Evolutionary conservation across 2,329 filamentous ascomycete genomes (phyloP), one percentile per base, ranked within the genome.

Genomic region (Lasiodiplodia gonubiensis): DNA sequence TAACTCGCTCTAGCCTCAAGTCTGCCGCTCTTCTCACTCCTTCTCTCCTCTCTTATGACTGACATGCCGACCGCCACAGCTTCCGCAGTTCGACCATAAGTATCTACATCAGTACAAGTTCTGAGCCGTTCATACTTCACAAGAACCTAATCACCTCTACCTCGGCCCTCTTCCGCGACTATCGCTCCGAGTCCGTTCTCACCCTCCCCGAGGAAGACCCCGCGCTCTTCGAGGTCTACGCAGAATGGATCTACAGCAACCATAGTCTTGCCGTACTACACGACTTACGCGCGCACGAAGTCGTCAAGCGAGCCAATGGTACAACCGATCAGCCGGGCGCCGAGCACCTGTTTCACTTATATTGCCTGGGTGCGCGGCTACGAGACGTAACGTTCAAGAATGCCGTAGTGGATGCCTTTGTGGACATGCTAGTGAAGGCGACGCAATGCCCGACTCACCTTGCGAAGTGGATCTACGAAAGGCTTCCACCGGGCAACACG

Each of bases 311-410:
- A 16, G 25, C 23, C 25, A 25, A 48, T 18, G 57, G 39, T 0
- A 16, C 37, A 5, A 14, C 11, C 14, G 57, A 60, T 39, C 33
- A 30, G 57, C 57, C 57, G 12, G 57, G 57, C 39, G 57, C 57
- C 16, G 39, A 30, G 7, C 10, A 18, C 6, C 60, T 64, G 30
- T 48, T 61, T 35, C 25, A 67, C 11, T 49, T 64, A 30, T 76
- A 75, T 67, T 33, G 72, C 14, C 66, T 78, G 0, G 75, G 71
- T 5, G 67, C 69, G 3, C 65, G 70, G 33, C 21, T 75, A 2
- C 53, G 66, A 7, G 74, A 77, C 48, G 69, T 71, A 27, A 59
- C 53, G 3, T 75, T 75, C 68, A 70, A 68, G 25, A 75, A 77
- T 51, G 68, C 67, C 2, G 67, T 72, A 2, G 55, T 76, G 25